Percentiles rank a stretch among this genome's conserved stretches.
Evolutionary conservation across 352 stramenopile genomes (phyloP).

Genomic region (Thraustotheca clavata): DNA sequence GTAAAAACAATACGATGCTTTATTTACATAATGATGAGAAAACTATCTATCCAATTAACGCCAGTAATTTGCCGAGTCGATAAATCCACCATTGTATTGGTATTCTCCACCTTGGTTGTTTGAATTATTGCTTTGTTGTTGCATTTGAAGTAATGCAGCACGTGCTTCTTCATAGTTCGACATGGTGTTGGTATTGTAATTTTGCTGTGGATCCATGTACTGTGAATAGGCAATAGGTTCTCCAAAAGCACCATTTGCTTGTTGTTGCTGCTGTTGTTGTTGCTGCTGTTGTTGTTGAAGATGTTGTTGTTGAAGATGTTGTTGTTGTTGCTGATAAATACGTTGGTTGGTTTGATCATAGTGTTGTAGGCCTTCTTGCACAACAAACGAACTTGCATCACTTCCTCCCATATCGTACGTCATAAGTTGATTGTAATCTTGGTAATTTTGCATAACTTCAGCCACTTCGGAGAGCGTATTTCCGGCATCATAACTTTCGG

Average conservation of each 20-base stretch:
- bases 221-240: not conserved
- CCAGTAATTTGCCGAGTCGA: slow-evolving; percentile 16
- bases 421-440: slow-evolving; percentile 6
- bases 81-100: slow-evolving; percentile 7
- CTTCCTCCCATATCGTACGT: not conserved
- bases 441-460: slow-evolving; percentile 5
- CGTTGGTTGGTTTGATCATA: slow-evolving; percentile 1
- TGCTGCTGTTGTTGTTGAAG: slow-evolving; percentile 18
- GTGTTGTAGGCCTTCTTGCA: slow-evolving; percentile 4
- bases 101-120: not conserved
- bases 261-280: not conserved
- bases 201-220: not conserved
- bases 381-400: slow-evolving; percentile 6
- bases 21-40: not conserved
- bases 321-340: not conserved
- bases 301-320: not conserved
- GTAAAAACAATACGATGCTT: not conserved
- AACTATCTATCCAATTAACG: not conserved
- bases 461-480: not conserved
- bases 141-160: not conserved
- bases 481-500: not conserved
- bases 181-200: not conserved
- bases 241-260: not conserved
- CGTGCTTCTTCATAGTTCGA: slow-evolving; percentile 6
- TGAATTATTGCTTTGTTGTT: slow-evolving; percentile 1